These are phyloP conservation scores for Rhodofomes roseus DNA, from an alignment of 1,284 basidiomycete genomes.

Conservation along the genomic window DNA sequence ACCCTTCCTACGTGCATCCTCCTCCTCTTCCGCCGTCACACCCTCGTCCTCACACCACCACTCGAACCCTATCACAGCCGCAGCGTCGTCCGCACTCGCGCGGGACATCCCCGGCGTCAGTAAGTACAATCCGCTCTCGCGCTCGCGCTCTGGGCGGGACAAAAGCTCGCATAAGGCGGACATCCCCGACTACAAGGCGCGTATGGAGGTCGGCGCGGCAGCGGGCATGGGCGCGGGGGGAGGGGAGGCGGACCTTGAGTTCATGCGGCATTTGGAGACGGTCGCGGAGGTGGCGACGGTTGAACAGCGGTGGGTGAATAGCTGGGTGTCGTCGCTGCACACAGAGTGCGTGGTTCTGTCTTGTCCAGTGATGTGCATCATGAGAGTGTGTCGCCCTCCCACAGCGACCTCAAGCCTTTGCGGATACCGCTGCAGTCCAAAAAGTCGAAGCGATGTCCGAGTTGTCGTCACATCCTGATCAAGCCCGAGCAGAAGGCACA, in stretches of 20 bases:
- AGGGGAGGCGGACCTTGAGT: constrained; percentile 69
- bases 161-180: constrained; percentile 67
- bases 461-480: constrained; percentile 94
- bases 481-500: constrained; percentile 97
- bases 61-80: constrained; percentile 78
- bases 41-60: constrained; percentile 58
- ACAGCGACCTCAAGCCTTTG: constrained; percentile 78
- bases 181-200: constrained; percentile 67
- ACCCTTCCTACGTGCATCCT: constrained; percentile 78
- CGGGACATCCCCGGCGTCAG: constrained; percentile 76
- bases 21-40: constrained; percentile 53
- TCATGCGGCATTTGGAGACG: constrained; percentile 58
- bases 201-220: constrained; percentile 58
- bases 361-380: constrained; percentile 6
- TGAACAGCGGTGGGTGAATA: constrained; percentile 78
- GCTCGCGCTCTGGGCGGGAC: constrained; percentile 52
- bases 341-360: constrained; percentile 48
- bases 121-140: constrained; percentile 65
- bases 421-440: constrained; percentile 92
- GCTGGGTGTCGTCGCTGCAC: constrained; percentile 71
- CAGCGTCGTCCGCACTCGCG: constrained; percentile 78
- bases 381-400: constrained; percentile 4
- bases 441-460: constrained; percentile 91
- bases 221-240: constrained; percentile 51
- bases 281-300: constrained; percentile 65